Evolutionary conservation across 352 stramenopile species (phyloP), one percentile per base, ranked within the genome.

Genomic region (Pythium guiyangense): DNA sequence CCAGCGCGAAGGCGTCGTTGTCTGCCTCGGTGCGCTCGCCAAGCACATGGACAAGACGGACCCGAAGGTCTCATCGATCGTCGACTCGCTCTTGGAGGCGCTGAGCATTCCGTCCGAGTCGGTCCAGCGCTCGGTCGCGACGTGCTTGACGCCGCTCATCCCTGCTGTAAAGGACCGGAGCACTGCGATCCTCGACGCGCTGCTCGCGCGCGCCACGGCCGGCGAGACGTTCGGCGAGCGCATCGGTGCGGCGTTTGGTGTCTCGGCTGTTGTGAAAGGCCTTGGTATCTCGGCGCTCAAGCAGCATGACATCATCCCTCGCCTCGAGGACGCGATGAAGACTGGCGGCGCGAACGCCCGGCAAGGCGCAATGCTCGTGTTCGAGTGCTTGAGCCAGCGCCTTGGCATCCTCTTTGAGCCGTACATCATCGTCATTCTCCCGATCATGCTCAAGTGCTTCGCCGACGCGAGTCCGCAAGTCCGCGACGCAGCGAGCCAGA

Each of bases 261-360:
- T 99, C 51, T 98, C 96, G 26, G 97, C 97, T 37, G 88, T 97
- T n/a, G 90, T 99, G 2, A 99, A 99, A 80, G 98, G 97, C 6
- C 92, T 99, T 64, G 97, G 97, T 60, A 99, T 99, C 62, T 94
- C 94, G 43, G 85, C 92, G 40, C 75, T 99, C 12, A 99, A 99
- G 71, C 96, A 98, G 59, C 97, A 98, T 68, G 82, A 96, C 47
- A 85, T 99, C 60, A 98, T 99, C 43, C 89, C 88, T 70, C 96
- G 74, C 34, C 70, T 95, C 17, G 86, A 95, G 47, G 84, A 94
- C 25, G 66, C 73, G 14, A 94, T 93, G 82, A 91, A 92, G 66
- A 74, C 59, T 17, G 76, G 70, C 49, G 80, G 84, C 10, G 66
- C 81, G 22, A 92, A 90, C 45, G 86, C 79, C 15, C 92, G 94